Percentiles rank a stretch among this genome's conserved stretches.
Conservation (phyloP, 768 basidiomycete genomes). For the Cystobasidium ongulense region DNA sequence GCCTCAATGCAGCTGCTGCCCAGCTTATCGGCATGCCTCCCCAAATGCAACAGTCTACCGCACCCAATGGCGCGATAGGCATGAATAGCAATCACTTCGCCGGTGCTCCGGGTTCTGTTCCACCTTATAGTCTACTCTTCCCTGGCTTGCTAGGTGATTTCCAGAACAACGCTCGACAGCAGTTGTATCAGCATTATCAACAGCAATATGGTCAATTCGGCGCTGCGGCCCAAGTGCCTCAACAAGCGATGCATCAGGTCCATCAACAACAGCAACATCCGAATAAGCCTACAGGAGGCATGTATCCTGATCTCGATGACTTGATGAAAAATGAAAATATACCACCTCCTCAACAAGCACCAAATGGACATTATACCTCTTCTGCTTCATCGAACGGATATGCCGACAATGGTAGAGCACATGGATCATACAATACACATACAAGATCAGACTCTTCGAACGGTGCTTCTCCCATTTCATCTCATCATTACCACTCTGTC, state of each 20-base stretch:
- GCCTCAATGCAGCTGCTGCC: slow-evolving; percentile 20
- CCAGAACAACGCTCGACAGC: background rate
- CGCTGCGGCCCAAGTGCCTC: background rate
- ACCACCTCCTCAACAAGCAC: background rate
- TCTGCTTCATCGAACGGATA: background rate
- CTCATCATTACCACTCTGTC: slow-evolving; percentile 8
- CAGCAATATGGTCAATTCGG: slow-evolving; percentile 11
- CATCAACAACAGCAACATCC: slow-evolving; percentile 1
- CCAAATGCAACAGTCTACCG: background rate
- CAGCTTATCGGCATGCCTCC: slow-evolving; percentile 26
- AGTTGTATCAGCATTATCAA: slow-evolving; percentile 2
- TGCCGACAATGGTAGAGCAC: background rate
- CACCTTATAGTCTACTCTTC: background rate
- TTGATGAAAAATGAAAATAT: slow-evolving; percentile 6
- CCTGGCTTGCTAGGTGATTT: background rate
- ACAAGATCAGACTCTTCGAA: slow-evolving; percentile 6
- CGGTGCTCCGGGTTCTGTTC: background rate
- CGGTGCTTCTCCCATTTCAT: slow-evolving; percentile 5
- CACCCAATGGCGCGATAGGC: background rate
- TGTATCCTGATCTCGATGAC: background rate
- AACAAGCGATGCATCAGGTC: no score
- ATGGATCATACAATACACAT: background rate
- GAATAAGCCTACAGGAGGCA: background rate
- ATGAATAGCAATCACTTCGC: background rate
- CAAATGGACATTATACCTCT: background rate